Evolutionary conservation across 495 filamentous ascomycete genomes (phyloP).

Genomic region (Mytilinidion resinicola): DNA sequence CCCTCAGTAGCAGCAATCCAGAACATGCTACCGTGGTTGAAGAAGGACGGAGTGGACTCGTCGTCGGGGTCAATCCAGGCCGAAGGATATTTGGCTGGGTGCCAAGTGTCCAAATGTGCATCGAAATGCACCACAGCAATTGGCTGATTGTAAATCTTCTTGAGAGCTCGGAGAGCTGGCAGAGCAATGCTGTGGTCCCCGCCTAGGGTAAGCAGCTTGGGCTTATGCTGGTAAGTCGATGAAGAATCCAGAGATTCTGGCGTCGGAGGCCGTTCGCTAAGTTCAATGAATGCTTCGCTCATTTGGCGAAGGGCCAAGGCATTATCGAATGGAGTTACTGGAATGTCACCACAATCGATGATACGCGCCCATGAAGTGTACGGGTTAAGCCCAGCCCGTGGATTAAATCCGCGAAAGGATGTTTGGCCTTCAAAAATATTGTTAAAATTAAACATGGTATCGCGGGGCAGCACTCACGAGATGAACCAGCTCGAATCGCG

Average conservation of each 20-base stretch:
- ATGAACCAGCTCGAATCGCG: conserved; percentile 61
- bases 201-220: conserved; percentile 71
- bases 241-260: conserved; percentile 31
- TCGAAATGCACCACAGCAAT: conserved; percentile 82
- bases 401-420: conserved; percentile 68
- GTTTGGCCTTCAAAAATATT: conserved; percentile 62
- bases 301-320: conserved; percentile 68
- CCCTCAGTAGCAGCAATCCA: conserved; percentile 73
- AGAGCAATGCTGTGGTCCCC: conserved; percentile 78
- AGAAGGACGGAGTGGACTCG: conserved; percentile 57
- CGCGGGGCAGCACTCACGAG: conserved; percentile 3
- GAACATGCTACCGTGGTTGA: conserved; percentile 84
- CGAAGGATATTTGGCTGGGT: conserved; percentile 68
- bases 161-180: conserved; percentile 65
- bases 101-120: conserved; percentile 69
- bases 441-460: neutral
- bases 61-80: conserved; percentile 52
- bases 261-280: conserved; percentile 47
- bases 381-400: conserved; percentile 69
- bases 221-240: conserved; percentile 37
- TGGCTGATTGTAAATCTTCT: conserved; percentile 61
- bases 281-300: conserved; percentile 65
- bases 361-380: conserved; percentile 67
- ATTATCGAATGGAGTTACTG: conserved; percentile 74
- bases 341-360: conserved; percentile 78